A percentile compares a stretch with the other conserved stretches of the same genome.
Conservation (phyloP, 192 early-diverging fungal species). For the Entophlyctis helioformis region DNA sequence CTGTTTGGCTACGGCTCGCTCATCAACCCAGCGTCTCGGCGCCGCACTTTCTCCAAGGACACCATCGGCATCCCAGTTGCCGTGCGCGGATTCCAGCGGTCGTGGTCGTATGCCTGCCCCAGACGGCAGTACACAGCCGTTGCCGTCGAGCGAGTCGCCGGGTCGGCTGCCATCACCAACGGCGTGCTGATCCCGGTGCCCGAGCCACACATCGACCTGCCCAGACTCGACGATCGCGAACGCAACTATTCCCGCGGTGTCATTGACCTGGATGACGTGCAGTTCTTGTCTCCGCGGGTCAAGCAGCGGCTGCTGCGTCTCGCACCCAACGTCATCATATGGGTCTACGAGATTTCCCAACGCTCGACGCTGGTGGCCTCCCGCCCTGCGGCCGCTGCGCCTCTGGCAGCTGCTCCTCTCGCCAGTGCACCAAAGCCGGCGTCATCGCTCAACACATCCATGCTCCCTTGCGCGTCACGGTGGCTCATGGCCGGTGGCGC, state of each 20-base stretch:
- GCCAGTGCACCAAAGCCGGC: too few relatives aligned
- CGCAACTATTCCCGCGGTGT: conserved; percentile 13
- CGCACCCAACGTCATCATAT: conserved; percentile 12
- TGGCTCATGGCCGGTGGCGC: too few relatives aligned
- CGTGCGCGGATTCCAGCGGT: conserved; percentile 17
- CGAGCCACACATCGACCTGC: conserved; percentile 7
- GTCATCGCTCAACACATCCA: too few relatives aligned
- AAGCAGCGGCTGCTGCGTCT: too few relatives aligned
- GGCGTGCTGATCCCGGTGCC: conserved; percentile 28
- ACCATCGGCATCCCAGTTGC: conserved; percentile 12
- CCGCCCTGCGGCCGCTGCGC: too few relatives aligned
- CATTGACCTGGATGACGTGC: conserved; percentile 7
- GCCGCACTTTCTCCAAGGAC: conserved; percentile 11
- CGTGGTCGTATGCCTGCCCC: conserved; percentile 28
- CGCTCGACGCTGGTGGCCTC: too few relatives aligned
- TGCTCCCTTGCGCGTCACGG: too few relatives aligned
- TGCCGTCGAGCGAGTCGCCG: conserved; percentile 8
- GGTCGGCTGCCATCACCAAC: conserved; percentile 8
- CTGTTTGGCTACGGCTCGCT: conserved; percentile 35
- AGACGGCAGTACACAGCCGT: conserved; percentile 29
- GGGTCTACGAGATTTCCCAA: conserved; percentile 19
- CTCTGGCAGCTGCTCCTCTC: too few relatives aligned
- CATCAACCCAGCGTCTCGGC: conserved; percentile 24
- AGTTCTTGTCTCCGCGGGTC: background rate
- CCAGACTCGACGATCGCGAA: conserved; percentile 25